Conservation (phyloP, 768 basidiomycete species). For the Agrocybe praecox region DNA sequence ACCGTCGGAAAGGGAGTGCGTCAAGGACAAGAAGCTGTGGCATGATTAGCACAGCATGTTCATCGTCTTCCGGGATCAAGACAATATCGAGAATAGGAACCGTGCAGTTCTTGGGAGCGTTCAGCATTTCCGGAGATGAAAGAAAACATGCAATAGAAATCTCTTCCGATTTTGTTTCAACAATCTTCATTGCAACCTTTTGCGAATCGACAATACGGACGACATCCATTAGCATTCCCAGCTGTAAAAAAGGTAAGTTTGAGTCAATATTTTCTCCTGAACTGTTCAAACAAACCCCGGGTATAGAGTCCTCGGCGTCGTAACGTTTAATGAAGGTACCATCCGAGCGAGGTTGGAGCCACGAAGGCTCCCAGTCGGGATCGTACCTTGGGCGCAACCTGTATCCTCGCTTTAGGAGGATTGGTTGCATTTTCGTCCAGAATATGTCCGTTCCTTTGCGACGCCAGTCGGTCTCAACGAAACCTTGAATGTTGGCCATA, state of each 20-base stretch:
- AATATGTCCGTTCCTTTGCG: not conserved
- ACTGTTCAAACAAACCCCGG: not conserved
- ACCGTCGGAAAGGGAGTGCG: conserved; percentile 8
- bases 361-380: conserved; percentile 8
- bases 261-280: not conserved
- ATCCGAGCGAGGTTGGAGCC: not conserved
- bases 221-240: conserved; percentile 6
- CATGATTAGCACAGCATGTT: conserved; percentile 10
- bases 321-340: not conserved
- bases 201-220: conserved; percentile 5
- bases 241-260: not conserved
- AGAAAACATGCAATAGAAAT: conserved; percentile 3
- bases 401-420: conserved; percentile 2
- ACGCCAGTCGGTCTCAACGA: no score
- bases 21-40: conserved; percentile 6
- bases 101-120: conserved; percentile 7
- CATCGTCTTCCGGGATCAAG: conserved; percentile 8
- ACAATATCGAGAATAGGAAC: conserved; percentile 15
- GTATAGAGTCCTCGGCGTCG: not conserved
- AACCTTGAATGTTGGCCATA: no score
- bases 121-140: not conserved
- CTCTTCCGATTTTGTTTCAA: conserved; percentile 9
- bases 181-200: conserved; percentile 14
- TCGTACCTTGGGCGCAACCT: conserved; percentile 8
- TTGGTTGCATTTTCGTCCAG: conserved; percentile 8